phyloP scores from a whole-genome alignment of 2,329 filamentous ascomycete genomes.

The Waltergamsia citrina region DNA sequence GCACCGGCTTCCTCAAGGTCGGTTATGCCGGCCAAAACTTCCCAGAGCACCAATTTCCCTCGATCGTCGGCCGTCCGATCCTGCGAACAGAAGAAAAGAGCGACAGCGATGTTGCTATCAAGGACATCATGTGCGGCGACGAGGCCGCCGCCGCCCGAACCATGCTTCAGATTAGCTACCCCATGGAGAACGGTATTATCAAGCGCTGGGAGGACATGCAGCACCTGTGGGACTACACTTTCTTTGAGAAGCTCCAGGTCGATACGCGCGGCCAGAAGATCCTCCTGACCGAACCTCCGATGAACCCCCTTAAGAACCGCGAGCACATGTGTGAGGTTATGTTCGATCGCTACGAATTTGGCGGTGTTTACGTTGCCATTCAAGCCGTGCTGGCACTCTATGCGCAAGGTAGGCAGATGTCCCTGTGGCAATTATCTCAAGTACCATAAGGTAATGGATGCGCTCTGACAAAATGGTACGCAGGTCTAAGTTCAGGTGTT shows the following conservation, averaged over 20 bases:
- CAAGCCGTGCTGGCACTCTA: conserved; percentile 95
- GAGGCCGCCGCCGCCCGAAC: conserved; percentile 91
- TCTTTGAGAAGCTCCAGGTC: conserved; percentile 92
- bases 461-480: not conserved
- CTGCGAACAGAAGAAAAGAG: conserved; percentile 85
- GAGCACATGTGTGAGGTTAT: conserved; percentile 99
- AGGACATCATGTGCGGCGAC: conserved; percentile 99
- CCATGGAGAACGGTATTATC: conserved; percentile 99
- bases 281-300: conserved; percentile 89
- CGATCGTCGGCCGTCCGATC: conserved; percentile 95
- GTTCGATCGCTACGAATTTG: conserved; percentile 95
- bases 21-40: conserved; percentile 99
- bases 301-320: conserved; percentile 95
- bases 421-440: too few relatives aligned
- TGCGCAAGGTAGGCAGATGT: conserved; percentile 65
- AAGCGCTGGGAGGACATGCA: conserved; percentile 99
- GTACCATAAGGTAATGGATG: not conserved
- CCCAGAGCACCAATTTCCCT: conserved; percentile 96
- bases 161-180: conserved; percentile 98
- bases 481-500: conserved; percentile 83
- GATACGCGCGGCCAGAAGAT: conserved; percentile 92
- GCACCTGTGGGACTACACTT: conserved; percentile 98
- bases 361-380: conserved; percentile 95
- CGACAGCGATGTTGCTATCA: conserved; percentile 57
- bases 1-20: conserved; percentile 98